These are phyloP conservation scores for Amanita rimosa DNA, from an alignment of 768 basidiomycete species.

Conservation along the genomic window DNA sequence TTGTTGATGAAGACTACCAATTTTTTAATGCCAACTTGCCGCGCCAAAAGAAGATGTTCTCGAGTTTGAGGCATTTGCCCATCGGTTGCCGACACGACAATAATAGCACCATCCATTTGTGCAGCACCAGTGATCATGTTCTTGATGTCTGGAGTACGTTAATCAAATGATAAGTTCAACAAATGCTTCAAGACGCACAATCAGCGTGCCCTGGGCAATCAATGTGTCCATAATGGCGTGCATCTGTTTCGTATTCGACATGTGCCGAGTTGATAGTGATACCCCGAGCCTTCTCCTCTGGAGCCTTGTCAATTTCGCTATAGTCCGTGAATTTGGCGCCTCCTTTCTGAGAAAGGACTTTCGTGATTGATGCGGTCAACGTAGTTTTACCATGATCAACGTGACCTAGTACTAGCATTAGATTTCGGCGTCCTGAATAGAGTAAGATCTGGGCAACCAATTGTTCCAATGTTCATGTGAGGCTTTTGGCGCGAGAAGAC, in stretches of 20 bases:
- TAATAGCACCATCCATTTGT: constrained; percentile 94
- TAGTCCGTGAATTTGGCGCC: constrained; percentile 91
- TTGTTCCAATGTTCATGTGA: constrained; percentile 94
- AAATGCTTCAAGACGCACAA: constrained; percentile 40
- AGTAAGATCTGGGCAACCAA: constrained; percentile 37
- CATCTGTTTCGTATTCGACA: constrained; percentile 92
- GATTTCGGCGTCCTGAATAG: neutral
- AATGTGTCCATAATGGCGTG: constrained; percentile 93
- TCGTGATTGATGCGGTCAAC: constrained; percentile 91
- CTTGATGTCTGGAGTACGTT: constrained; percentile 57
- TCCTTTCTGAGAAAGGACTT: constrained; percentile 69
- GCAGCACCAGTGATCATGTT: constrained; percentile 99
- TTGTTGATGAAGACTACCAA: constrained; percentile 99
- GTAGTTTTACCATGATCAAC: constrained; percentile 99
- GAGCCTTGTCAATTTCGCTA: constrained; percentile 96
- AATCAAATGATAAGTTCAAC: constrained; percentile 10
- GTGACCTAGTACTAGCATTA: constrained; percentile 43
- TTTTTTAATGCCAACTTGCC: constrained; percentile 95
- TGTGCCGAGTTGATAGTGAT: constrained; percentile 99
- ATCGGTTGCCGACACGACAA: constrained; percentile 96
- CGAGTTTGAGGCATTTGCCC: constrained; percentile 99
- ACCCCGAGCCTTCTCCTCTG: constrained; percentile 98
- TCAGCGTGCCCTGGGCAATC: constrained; percentile 97
- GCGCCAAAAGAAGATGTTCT: constrained; percentile 94
- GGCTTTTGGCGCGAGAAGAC: constrained; percentile 68